Base-by-base conservation (phyloP, 768 basidiomycete genomes). In the Amanita brunnescens region DNA sequence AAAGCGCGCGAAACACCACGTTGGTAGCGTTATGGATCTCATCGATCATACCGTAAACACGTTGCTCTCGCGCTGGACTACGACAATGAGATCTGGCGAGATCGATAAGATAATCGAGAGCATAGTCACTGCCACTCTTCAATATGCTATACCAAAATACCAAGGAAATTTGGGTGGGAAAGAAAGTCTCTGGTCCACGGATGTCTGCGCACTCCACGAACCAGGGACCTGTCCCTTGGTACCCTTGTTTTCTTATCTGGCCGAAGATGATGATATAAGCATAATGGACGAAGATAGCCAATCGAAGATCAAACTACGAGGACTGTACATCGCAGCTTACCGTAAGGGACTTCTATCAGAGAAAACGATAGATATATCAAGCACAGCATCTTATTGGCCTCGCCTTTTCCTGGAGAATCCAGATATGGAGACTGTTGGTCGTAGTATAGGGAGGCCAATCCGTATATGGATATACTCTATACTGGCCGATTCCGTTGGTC, bases 331-430 rank as follows among this genome's bases (percentile, higher is more conserved):
- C 43, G 64, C 72, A 29, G 85, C 85, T 0, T 91, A 83, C 63
- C 73, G 86, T 47, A 61, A 59, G 1, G 87, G 86, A 3, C 61
- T 63, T 1, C 63, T 91, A 16, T 70, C 78, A 14, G 76, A 83
- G 1, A 74, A 77, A 53, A 65, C 79, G 24, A 62, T 84, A 61
- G 83, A 90, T 56, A 61, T 75, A 4, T 62, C 90, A 47, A 78
- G 66, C 51, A 80, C 83, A 0, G 77, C 75, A 14, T 80, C 85
- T 1, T 81, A 71, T 52, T 91, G 86, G 85, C 80, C 85, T 4
- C 69, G 73, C 30, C 61, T 82, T n/a, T 89, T 87, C 62, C 73
- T 91, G 16, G 89, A 91, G 54, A 77, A 81, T 56, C 89, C 89
- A 0, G 88, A 91, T 62, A 46, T 75, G 26, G 85, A 88, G 61